Base-by-base conservation (phyloP, 169 alveolate genomes). In the Eimeria nieschulzi region DNA sequence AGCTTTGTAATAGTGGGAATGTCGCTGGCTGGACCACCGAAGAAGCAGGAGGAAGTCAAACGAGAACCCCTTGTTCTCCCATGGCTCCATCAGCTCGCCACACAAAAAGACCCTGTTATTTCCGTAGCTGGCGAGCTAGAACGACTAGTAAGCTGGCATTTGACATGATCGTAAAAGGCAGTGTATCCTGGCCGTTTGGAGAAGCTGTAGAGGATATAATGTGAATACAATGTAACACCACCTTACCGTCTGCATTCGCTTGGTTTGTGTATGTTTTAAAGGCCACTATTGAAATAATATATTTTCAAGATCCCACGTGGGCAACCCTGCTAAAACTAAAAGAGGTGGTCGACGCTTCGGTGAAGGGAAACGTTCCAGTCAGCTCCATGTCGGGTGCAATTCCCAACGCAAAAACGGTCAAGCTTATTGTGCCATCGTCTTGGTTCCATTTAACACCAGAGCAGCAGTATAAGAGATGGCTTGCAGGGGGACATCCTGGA, bases 91-190 rank as follows among this genome's bases (percentile, higher is more conserved):
- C 56, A 59, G 55, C 7, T 82, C 23, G 90, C 90, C 9, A 25
- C 90, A 63, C 59, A 76, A 46, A 82, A 46, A 59, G 90, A 82
- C 21, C 90, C 90, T 0, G 66, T 82, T 19, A n/a, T 82, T 46
- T 61, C 90, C 39, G 90, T 82, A 19, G 12, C 90, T 19, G 90
- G 90, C 59, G 90, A 82, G 9, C 53, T 82, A 61, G 90, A 82
- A 61, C 33, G 90, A 8, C 59, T 61, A 7, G 90, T 82, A 82
- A 82, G 90, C 78, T 23, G 63, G 0, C 17, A 23, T 6, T 61
- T 17, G 2, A 23, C 56, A 17, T 79, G 21, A 2, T 23, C 25
- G 19, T 6, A 12, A 33, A 33, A 33, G 46, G 46, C 46, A 33
- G 0, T 33, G 0, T 33, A 33, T 33, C 46, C 46, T 33, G 46